These are phyloP conservation scores for Nepenthes gracilis DNA, from an alignment of 148 eudicot genomes.

Conservation along the genomic window DNA sequence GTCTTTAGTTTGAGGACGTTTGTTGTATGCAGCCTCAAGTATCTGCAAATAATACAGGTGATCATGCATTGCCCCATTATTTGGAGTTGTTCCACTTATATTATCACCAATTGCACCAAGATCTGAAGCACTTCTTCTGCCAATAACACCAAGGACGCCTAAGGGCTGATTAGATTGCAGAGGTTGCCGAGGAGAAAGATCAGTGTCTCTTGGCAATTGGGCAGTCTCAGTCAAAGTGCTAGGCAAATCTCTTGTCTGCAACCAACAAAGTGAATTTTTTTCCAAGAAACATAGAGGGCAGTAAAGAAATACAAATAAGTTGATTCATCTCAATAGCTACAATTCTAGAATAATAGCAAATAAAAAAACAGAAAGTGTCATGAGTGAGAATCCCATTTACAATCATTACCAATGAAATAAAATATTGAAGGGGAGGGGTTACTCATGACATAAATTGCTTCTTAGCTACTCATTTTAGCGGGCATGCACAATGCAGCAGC, in stretches of 20 bases:
- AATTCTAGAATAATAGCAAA: not conserved
- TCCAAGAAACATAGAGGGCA: not conserved
- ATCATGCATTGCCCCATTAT: constrained; percentile 61
- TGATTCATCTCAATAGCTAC: not conserved
- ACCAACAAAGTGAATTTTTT: constrained; percentile 1
- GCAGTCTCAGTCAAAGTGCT: constrained; percentile 53
- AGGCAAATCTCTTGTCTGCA: constrained; percentile 56
- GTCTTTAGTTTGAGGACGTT: constrained; percentile 90
- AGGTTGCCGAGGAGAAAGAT: constrained; percentile 88
- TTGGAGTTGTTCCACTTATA: constrained; percentile 51
- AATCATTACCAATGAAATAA: no score
- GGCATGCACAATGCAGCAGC: no score
- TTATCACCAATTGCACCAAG: constrained; percentile 91
- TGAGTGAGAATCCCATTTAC: no score
- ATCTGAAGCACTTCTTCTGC: constrained; percentile 86
- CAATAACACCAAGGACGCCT: constrained; percentile 82
- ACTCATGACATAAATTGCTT: no score
- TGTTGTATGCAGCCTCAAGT: constrained; percentile 81
- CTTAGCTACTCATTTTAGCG: no score
- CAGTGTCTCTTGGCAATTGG: constrained; percentile 51
- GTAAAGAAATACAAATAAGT: not conserved
- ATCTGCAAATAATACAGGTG: constrained; percentile 61
- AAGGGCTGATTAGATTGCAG: constrained; percentile 65
- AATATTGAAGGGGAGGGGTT: no score
- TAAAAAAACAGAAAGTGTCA: no score